Base-by-base conservation (phyloP, 805 yeast genomes). In the Candida parachauliodes region DNA sequence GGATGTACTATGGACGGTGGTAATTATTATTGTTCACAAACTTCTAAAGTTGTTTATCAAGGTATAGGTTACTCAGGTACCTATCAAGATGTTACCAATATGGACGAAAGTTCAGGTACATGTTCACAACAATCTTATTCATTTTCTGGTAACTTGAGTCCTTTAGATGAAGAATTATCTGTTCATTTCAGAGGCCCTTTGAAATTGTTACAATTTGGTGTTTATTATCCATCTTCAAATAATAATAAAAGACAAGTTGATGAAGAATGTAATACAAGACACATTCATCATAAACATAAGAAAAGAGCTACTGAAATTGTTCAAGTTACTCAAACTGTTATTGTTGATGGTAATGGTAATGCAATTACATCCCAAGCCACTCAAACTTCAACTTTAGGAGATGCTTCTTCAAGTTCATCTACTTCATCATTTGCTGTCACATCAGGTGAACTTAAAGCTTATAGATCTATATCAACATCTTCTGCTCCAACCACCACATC, bases 141-240 rank as follows among this genome's bases (percentile, higher is more conserved):
- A 7, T 83, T 88, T 71, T 70, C 81, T 11, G 96, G 96, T 39
- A 52, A 76, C 41, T 62, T 86, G 60, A 64, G 89, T 39, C 96
- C 96, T 27, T 70, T 88, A 45, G 83, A 86, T 61, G 93, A 87
- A 70, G 95, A 88, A 62, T 67, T 88, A 44, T 81, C 94, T 24
- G 80, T 88, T 42, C 95, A 88, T 62, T 83, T 87, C 72, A 82
- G 96, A 72, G 96, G 96, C 52, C 96, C 96, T 25, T 55, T 88
- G 50, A 73, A 77, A 57, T 77, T 88, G 57, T 66, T 71, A 55
- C 87, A 87, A 66, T 88, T 93, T 57, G 97, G 89, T 62, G 96
- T 87, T 39, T 93, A 89, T 73, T 80, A 81, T 54, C 89, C 87
- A 46, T 56, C 76, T 18, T 48, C 72, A 28, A 45, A 64, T 20